Evolutionary conservation across 2,329 filamentous ascomycete genomes (phyloP), one percentile per base, ranked within the genome.

Genomic region (Metarhizium brunneum): DNA sequence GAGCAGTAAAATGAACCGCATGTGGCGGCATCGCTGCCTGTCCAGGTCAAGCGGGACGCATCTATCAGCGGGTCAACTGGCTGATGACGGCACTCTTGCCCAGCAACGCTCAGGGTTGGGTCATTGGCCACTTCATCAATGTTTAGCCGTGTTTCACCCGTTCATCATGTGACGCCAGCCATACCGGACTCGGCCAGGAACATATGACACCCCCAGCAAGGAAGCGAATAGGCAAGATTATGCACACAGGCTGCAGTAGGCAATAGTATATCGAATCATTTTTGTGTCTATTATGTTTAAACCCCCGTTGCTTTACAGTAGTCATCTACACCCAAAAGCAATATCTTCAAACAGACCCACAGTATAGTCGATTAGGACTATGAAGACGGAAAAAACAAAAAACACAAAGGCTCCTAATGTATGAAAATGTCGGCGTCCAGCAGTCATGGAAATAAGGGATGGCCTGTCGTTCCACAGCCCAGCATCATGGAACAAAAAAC

Each of bases 81-180:
- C 40, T 18, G n/a, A 14, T 14, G n/a, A 18, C 40, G 14, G n/a
- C 42, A 18, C 42, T 20, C 40, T n/a, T 16, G 40, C 14, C n/a
- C 40, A 43, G 40, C n/a, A 50, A 51, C 57, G 42, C 53, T 53
- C 53, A 55, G 54, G 43, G 6, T 45, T 52, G 18, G 16, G 16
- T 10, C 10, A 6, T n/a, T 7, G 25, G 25, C 25, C 25, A 25
- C 4, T 25, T 4, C 25, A 25, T 25, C n/a, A 32, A 45, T 29
- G 50, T 59, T 68, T 66, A 64, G 52, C 62, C 64, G 67, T 52
- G 40, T 57, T 61, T 68, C 57, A 62, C 32, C 65, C 66, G 60
- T 13, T 25, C 40, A 57, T 68, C 68, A 68, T 66, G 66, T 70
- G 68, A 70, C 58, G 61, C 58, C 60, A 58, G 60, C 6, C 25